Evolutionary conservation across 345 rosid species (phyloP).

Genomic region (Lepidium africanum): DNA sequence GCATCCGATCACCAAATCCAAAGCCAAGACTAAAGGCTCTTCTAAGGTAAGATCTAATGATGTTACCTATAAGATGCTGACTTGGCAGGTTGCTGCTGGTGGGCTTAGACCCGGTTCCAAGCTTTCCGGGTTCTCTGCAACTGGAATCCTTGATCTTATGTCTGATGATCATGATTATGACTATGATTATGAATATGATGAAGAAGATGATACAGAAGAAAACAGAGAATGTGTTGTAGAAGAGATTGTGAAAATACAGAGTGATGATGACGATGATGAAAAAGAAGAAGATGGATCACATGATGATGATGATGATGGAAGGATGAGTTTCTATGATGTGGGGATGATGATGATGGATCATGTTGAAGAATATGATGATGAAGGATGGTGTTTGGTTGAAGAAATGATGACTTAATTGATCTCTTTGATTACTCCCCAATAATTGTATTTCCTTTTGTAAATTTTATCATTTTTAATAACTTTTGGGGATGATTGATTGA

Average conservation of each 20-base stretch:
- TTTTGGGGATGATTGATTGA: constrained; percentile 14
- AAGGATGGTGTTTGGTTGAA: constrained; percentile 50
- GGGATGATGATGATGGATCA: constrained; percentile 22
- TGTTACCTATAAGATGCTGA: constrained; percentile 24
- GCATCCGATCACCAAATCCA: constrained; percentile 26
- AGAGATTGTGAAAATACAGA: constrained; percentile 4
- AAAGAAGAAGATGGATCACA: neutral
- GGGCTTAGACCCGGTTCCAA: constrained; percentile 41
- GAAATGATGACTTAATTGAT: constrained; percentile 31
- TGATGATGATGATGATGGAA: constrained; percentile 10
- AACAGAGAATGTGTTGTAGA: constrained; percentile 4
- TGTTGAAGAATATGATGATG: constrained; percentile 39
- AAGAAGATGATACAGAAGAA: constrained; percentile 1
- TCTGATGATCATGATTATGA: constrained; percentile 23
- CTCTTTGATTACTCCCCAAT: constrained; percentile 6
- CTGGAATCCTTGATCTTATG: constrained; percentile 39
- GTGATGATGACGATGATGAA: neutral
- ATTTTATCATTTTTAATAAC: constrained; percentile 14
- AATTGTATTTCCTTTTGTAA: constrained; percentile 11
- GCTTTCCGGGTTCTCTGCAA: constrained; percentile 50
- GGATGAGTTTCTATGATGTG: constrained; percentile 28
- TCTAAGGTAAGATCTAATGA: constrained; percentile 43
- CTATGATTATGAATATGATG: constrained; percentile 3
- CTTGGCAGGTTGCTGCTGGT: constrained; percentile 50
- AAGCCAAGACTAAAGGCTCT: constrained; percentile 23